Evolutionary conservation across 75 land plant species (phyloP).

Genomic region (Pinus albicaulis): DNA sequence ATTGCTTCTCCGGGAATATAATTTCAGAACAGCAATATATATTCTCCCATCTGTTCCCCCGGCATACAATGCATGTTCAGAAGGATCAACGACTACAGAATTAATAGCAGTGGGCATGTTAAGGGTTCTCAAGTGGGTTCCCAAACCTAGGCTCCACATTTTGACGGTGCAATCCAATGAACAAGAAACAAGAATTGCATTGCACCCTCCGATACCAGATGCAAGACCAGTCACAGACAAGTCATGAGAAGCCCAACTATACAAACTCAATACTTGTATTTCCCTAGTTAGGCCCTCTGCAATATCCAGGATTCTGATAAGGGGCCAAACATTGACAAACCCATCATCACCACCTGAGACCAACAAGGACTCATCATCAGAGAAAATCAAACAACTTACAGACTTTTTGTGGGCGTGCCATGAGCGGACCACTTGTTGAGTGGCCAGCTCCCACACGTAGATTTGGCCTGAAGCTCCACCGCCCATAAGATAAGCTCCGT

Average conservation of each 20-base stretch:
- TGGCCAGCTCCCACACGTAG: slow-evolving; percentile 30
- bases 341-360: slow-evolving; percentile 72
- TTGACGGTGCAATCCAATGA: slow-evolving; percentile 56
- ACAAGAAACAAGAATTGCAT: slow-evolving; percentile 44
- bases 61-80: slow-evolving; percentile 48
- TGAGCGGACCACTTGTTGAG: slow-evolving; percentile 36
- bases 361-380: slow-evolving; percentile 60
- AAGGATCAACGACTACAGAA: slow-evolving; percentile 42
- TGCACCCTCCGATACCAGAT: slow-evolving; percentile 47
- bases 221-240: slow-evolving; percentile 47
- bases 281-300: neutral
- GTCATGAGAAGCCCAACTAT: slow-evolving; percentile 31
- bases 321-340: slow-evolving; percentile 45
- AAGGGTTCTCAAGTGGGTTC: slow-evolving; percentile 37
- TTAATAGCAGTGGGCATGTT: slow-evolving; percentile 44
- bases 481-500: slow-evolving; percentile 54
- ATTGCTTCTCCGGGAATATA: neutral
- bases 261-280: neutral
- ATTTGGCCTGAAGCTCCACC: slow-evolving; percentile 49
- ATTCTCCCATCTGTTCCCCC: slow-evolving; percentile 67
- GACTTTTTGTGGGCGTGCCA: slow-evolving; percentile 48
- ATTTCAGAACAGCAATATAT: slow-evolving; percentile 40
- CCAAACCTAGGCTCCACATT: slow-evolving; percentile 58
- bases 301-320: slow-evolving; percentile 31
- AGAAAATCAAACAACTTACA: slow-evolving; percentile 39